Evolutionary conservation across 148 eudicot genomes (phyloP).

Genomic region (Pharnaceum exiguum): DNA sequence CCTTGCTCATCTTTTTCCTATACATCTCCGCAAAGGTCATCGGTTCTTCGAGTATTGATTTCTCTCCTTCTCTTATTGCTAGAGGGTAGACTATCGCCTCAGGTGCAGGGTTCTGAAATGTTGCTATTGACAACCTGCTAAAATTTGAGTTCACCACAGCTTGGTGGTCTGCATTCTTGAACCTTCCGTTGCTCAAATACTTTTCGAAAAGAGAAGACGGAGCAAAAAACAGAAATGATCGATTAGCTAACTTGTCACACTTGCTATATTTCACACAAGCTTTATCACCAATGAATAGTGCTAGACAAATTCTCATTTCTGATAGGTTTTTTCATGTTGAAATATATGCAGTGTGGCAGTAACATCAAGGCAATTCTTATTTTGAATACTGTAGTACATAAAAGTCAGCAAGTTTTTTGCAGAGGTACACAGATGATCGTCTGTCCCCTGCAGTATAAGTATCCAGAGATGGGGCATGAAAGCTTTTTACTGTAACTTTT

Average conservation of each 20-base stretch:
- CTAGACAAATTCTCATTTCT: no score
- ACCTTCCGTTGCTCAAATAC: slow-evolving; percentile 94
- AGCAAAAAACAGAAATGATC: background rate
- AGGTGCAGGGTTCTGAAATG: slow-evolving; percentile 89
- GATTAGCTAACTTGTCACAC: background rate
- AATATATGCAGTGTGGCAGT: no score
- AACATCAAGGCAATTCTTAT: no score
- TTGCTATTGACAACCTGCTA: slow-evolving; percentile 79
- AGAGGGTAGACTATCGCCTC: slow-evolving; percentile 76
- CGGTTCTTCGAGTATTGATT: slow-evolving; percentile 59
- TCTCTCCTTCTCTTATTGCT: slow-evolving; percentile 76
- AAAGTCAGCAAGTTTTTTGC: no score
- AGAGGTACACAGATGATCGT: no score
- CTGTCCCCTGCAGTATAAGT: no score
- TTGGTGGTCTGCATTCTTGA: slow-evolving; percentile 95
- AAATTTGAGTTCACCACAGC: slow-evolving; percentile 79
- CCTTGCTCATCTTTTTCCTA: slow-evolving; percentile 65
- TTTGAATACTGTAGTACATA: no score
- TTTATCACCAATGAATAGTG: no score
- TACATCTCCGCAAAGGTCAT: slow-evolving; percentile 80
- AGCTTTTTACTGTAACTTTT: no score
- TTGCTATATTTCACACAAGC: no score
- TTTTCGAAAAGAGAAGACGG: slow-evolving; percentile 9
- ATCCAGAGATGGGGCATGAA: no score
- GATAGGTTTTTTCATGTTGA: no score